Evolutionary conservation across 2,329 filamentous ascomycete species (phyloP).

Genomic region (Penicillium rolfsii): DNA sequence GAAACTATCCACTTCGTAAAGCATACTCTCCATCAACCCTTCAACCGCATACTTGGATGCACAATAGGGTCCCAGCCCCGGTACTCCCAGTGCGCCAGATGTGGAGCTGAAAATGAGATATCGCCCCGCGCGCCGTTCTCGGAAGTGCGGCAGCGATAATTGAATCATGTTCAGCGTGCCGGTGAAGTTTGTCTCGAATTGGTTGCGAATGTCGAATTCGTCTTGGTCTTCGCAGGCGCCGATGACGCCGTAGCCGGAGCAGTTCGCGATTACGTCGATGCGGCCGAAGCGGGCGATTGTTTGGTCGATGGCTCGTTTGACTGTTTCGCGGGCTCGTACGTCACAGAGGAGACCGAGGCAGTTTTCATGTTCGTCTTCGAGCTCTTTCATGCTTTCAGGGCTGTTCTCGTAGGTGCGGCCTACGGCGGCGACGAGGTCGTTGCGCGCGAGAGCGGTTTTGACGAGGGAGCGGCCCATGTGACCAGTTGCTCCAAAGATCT

Average conservation of each 20-base stretch:
- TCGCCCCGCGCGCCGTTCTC: slow-evolving; percentile 72
- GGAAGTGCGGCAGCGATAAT: slow-evolving; percentile 82
- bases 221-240: slow-evolving; percentile 96
- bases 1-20: slow-evolving; percentile 90
- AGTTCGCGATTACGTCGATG: slow-evolving; percentile 89
- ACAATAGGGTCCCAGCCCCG: slow-evolving; percentile 90
- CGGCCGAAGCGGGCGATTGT: slow-evolving; percentile 76
- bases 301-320: slow-evolving; percentile 69
- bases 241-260: slow-evolving; percentile 93
- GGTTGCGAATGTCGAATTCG: slow-evolving; percentile 89
- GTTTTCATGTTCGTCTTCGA: slow-evolving; percentile 61
- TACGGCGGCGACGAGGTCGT: slow-evolving; percentile 83
- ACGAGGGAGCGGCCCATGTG: slow-evolving; percentile 93
- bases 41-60: slow-evolving; percentile 98
- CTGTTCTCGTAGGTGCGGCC: slow-evolving; percentile 80
- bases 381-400: slow-evolving; percentile 70
- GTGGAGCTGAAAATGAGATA: slow-evolving; percentile 96
- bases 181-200: slow-evolving; percentile 98
- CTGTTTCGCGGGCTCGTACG: slow-evolving; percentile 78
- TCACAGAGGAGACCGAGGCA: slow-evolving; percentile 87
- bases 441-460: slow-evolving; percentile 76
- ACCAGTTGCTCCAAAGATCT: slow-evolving; percentile 95
- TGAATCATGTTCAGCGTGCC: slow-evolving; percentile 94
- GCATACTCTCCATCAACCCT: slow-evolving; percentile 91
- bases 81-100: slow-evolving; percentile 87